Evolutionary conservation across 2,329 filamentous ascomycete genomes (phyloP), one percentile per base, ranked within the genome.

Genomic region (Cordyceps tenuipes): DNA sequence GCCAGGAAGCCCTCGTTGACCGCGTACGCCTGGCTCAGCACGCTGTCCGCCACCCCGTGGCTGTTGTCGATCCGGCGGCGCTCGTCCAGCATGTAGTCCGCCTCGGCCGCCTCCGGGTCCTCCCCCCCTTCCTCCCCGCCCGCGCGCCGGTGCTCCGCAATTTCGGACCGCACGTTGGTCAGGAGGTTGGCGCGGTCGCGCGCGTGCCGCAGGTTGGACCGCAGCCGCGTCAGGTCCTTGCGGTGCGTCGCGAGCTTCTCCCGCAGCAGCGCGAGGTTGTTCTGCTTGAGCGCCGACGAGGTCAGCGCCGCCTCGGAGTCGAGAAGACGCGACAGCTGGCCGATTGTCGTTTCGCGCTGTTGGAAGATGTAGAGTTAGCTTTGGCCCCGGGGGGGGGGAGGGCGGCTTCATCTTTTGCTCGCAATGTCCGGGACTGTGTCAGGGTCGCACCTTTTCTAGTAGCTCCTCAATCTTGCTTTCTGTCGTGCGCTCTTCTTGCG

Each of bases 71-170:
- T 85, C 64, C 89, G 84, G 63, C 80, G 78, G 56, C 94, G 83
- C 80, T 99, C 94, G 67, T 90, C 88, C 31, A 99, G 82, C 92
- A 99, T 97, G 78, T 97, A 99, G 63, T 99, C 93, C 51, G 91
- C 91, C 76, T 85, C 89, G 9, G 90, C 93, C 48, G 91, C 91
- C 76, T 84, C 89, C 9, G 90, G 90, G 71, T 96, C 94, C 60
- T 29, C 29, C 29, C n/a, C n/a, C n/a, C n/a, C n/a, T n/a, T 29
- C 29, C 29, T 23, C 23, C 23, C 3, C 23, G 23, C 23, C n/a
- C n/a, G 84, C 85, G 54, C 87, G 84, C 59, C 89, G 89, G 77
- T 96, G 97, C 59, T 90, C 86, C 72, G 91, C 83, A 73, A 97
- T 97, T 72, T 99, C 94, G 68, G 88, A 89, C 64, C 91, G 89